Evolutionary conservation across 2,329 filamentous ascomycete genomes (phyloP), one percentile per base, ranked within the genome.

Genomic region (Diaporthe sp.): DNA sequence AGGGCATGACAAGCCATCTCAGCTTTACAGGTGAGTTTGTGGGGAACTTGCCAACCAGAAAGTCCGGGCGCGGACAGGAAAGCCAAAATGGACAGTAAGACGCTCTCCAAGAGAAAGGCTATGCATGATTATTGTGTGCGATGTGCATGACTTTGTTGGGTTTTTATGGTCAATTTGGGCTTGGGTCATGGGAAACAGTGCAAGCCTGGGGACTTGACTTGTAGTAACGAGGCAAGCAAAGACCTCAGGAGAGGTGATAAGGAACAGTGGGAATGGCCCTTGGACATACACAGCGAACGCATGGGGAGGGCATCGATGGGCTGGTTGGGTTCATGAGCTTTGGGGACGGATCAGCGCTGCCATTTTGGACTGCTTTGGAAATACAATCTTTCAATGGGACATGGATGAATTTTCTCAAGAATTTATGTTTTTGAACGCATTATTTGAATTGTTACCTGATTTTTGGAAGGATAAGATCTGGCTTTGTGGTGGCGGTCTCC

Each of bases 1-100:
- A 78, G 47, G 81, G 80, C 51, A 83, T 83, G 75, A 77, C 79
- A 66, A 80, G 82, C 70, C 82, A 83, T 72, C 77, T 83, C 13
- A 79, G 78, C 50, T 81, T 81, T 61, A 79, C 81, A 25, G 81
- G 79, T 32, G 77, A 76, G 30, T 79, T 79, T 63, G 74, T 83
- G 27, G 76, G 77, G 19, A 74, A 78, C 35, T 73, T 83, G 39
- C 81, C 81, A 22, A 78, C 80, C 42, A 75, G 74, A 27, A 73
- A 65, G 37, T 61, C 72, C 13, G 74, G 72, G 22, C 47, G 72
- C 56, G 76, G 32, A 68, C 78, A 74, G 68, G 71, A 42, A 70
- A 75, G 74, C 65, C 74, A 73, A 61, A 66, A 75, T 70, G 71
- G 65, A 32, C 44, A 44, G 51, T 55, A 27, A 51, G 25, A 39